phyloP scores from a whole-genome alignment of 2,329 filamentous ascomycete species.

The Curvularia verruculosa region DNA sequence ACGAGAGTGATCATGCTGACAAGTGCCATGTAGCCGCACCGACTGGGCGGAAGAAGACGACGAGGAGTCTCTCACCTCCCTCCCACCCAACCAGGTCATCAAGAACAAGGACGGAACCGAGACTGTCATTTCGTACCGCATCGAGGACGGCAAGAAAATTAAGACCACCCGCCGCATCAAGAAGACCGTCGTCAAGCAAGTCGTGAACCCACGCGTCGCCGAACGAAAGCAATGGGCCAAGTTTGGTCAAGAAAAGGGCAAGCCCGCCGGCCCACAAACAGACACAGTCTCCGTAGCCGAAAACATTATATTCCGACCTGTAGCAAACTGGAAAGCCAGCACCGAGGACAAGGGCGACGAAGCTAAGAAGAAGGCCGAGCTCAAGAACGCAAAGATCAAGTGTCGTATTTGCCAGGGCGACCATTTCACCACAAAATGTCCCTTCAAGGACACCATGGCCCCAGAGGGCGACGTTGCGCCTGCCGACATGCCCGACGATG shows the following conservation, averaged over 20 bases:
- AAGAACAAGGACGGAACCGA: constrained; percentile 99
- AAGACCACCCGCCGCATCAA: constrained; percentile 97
- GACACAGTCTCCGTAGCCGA: constrained; percentile 95
- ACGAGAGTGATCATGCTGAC: constrained; percentile 12
- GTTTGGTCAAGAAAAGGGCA: constrained; percentile 89
- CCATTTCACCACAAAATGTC: constrained; percentile 98
- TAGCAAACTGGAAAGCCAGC: constrained; percentile 90
- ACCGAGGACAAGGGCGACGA: constrained; percentile 77
- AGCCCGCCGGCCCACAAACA: constrained; percentile 77
- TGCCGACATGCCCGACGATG: constrained; percentile 56
- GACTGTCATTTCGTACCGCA: constrained; percentile 86
- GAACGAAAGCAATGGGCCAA: constrained; percentile 93
- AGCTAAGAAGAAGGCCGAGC: constrained; percentile 69
- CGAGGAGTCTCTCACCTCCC: constrained; percentile 73
- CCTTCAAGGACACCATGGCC: constrained; percentile 99
- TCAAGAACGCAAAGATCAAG: constrained; percentile 99
- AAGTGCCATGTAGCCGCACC: constrained; percentile 55
- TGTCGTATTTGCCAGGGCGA: constrained; percentile 98
- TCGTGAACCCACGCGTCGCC: constrained; percentile 94
- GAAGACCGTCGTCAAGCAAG: constrained; percentile 86
- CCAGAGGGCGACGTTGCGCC: constrained; percentile 65
- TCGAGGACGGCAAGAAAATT: constrained; percentile 92
- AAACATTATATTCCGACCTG: constrained; percentile 96
- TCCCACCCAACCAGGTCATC: constrained; percentile 84
- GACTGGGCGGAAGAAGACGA: constrained; percentile 94